A percentile compares a stretch with the other conserved stretches of the same genome.
Evolutionary conservation across 2,329 filamentous ascomycete species (phyloP).

Genomic region (Beauveria rudraprayagi): DNA sequence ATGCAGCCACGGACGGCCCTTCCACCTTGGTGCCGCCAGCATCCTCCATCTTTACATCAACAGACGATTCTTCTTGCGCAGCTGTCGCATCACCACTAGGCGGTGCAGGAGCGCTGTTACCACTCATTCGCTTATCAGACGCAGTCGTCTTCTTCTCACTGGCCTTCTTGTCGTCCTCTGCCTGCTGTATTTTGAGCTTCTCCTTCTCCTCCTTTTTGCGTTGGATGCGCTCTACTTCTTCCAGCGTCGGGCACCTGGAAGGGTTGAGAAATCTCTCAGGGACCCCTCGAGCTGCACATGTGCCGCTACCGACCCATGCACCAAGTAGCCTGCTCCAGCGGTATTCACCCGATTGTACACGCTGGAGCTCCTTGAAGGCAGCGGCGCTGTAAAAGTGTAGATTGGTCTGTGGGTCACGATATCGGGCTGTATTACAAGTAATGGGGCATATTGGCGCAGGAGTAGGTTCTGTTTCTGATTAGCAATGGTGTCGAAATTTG

Average conservation of each 20-base stretch:
- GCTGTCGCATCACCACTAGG: background rate
- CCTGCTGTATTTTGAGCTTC: constrained; percentile 8
- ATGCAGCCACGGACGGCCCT: background rate
- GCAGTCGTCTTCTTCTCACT: constrained; percentile 12
- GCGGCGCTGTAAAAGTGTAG: constrained; percentile 71
- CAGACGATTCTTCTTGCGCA: background rate
- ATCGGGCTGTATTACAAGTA: constrained; percentile 72
- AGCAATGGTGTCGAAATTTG: background rate
- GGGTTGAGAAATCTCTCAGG: constrained; percentile 63
- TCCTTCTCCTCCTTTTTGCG: constrained; percentile 17
- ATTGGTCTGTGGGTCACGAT: constrained; percentile 76
- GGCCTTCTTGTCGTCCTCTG: constrained; percentile 10
- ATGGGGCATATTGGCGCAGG: constrained; percentile 63
- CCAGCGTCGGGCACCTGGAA: constrained; percentile 12
- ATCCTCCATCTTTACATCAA: background rate
- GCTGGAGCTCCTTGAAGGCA: constrained; percentile 76
- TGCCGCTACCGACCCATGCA: constrained; percentile 68
- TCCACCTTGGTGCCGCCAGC: background rate
- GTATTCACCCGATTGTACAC: constrained; percentile 64
- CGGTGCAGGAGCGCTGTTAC: background rate
- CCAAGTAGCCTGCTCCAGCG: constrained; percentile 76
- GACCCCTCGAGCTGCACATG: constrained; percentile 63
- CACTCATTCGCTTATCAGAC: background rate
- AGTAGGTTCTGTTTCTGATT: constrained; percentile 35
- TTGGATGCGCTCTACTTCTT: constrained; percentile 18